These are phyloP conservation scores for Schizophyllum commune DNA, from an alignment of 1,284 basidiomycete genomes.

Conservation along the genomic window DNA sequence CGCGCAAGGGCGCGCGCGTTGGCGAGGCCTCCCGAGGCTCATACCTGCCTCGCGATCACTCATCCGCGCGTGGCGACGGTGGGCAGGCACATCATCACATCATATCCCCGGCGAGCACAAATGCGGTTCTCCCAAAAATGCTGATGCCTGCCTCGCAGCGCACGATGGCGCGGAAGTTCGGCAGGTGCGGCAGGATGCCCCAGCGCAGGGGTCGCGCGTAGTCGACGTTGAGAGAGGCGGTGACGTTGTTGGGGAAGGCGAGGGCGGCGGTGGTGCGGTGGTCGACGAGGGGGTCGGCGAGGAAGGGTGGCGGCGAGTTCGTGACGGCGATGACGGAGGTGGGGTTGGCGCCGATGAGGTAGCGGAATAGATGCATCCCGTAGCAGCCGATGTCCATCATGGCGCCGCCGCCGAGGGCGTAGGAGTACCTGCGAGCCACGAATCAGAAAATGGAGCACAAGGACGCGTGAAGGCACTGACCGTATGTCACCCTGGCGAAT, in stretches of 20 bases:
- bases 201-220: slow-evolving; percentile 18
- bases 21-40: too few relatives aligned
- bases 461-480: neutral
- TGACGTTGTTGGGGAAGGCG: slow-evolving; percentile 27
- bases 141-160: too few relatives aligned
- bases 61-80: too few relatives aligned
- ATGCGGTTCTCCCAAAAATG: too few relatives aligned
- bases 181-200: slow-evolving; percentile 25
- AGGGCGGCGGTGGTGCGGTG: slow-evolving; percentile 29
- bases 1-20: too few relatives aligned
- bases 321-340: slow-evolving; percentile 25
- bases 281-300: slow-evolving; percentile 25
- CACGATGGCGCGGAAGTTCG: slow-evolving; percentile 19
- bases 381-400: slow-evolving; percentile 56
- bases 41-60: too few relatives aligned
- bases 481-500: slow-evolving; percentile 39
- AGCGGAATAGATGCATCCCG: slow-evolving; percentile 30
- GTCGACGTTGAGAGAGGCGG: slow-evolving; percentile 26
- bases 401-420: slow-evolving; percentile 50
- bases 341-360: slow-evolving; percentile 32
- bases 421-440: slow-evolving; percentile 25
- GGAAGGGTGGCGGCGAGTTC: slow-evolving; percentile 16
- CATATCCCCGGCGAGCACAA: too few relatives aligned
- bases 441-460: too few relatives aligned
- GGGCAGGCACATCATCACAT: too few relatives aligned